These are phyloP conservation scores for Mycena filopes DNA, from an alignment of 768 basidiomycete genomes.

Conservation along the genomic window DNA sequence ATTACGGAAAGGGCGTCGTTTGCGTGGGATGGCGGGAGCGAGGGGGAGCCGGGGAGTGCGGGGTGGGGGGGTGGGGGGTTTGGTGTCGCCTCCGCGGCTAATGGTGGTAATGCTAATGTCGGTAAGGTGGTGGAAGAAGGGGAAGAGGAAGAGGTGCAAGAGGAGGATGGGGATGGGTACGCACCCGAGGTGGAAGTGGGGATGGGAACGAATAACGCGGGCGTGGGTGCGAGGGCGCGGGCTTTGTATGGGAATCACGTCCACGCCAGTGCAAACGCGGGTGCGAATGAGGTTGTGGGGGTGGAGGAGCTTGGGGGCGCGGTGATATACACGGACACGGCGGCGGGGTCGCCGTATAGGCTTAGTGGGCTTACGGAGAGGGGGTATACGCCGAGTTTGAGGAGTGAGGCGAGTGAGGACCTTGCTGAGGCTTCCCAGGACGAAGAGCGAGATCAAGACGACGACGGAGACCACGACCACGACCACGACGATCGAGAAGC, in stretches of 20 bases:
- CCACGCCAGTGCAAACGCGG: too few relatives aligned
- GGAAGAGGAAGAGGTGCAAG: not conserved
- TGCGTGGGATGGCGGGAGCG: not conserved
- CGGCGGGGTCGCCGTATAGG: conserved; percentile 21
- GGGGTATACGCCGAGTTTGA: conserved; percentile 24
- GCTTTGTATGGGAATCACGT: too few relatives aligned
- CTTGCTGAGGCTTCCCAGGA: not conserved
- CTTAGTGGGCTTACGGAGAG: conserved; percentile 31
- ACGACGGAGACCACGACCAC: not conserved
- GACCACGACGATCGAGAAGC: not conserved
- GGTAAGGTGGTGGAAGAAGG: not conserved
- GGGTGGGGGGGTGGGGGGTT: conserved; percentile 6
- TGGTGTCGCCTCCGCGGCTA: not conserved
- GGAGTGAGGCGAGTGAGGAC: not conserved
- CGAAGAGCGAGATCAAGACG: not conserved
- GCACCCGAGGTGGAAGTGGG: not conserved
- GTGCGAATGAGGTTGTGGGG: too few relatives aligned
- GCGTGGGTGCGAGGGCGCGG: too few relatives aligned
- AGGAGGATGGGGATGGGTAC: not conserved
- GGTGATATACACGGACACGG: conserved; percentile 9
- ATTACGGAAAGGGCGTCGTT: conserved; percentile 28
- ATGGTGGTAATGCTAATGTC: not conserved
- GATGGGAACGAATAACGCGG: too few relatives aligned
- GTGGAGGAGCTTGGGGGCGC: conserved; percentile 1
- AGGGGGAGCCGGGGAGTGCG: conserved; percentile 20